Evolutionary conservation across 2,329 filamentous ascomycete species (phyloP).

Genomic region (Talaromyces marneffei): DNA sequence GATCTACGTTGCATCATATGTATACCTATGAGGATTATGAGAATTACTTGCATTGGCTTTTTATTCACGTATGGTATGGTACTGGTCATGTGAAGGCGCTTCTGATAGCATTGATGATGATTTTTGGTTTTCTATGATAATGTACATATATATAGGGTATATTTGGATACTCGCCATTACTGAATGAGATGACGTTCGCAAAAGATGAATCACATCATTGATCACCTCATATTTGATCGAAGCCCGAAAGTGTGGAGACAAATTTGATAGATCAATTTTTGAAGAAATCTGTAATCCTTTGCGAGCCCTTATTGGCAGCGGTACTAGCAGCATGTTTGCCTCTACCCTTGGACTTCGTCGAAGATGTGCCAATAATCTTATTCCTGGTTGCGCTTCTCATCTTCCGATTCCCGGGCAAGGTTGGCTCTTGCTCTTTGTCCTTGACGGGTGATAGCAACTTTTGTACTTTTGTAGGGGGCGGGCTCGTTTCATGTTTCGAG

Average conservation of each 20-base stretch:
- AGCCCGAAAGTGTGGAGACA: background rate
- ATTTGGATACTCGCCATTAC: background rate
- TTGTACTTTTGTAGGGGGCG: conserved; percentile 19
- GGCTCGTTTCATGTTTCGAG: conserved; percentile 5
- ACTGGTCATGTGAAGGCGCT: background rate
- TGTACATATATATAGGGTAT: background rate
- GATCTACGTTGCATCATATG: background rate
- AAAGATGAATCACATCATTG: background rate
- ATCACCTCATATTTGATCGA: background rate
- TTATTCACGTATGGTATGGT: background rate
- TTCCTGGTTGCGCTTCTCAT: conserved; percentile 55
- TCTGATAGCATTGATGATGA: background rate
- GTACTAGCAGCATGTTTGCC: conserved; percentile 31
- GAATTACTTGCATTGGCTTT: background rate
- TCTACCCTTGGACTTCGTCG: background rate
- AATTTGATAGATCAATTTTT: conserved; percentile 27
- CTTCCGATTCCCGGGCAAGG: conserved; percentile 43
- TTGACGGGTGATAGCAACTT: conserved; percentile 18
- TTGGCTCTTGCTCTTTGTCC: conserved; percentile 18
- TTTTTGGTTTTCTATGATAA: background rate
- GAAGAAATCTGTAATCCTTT: conserved; percentile 49
- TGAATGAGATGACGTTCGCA: background rate
- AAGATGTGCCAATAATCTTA: conserved; percentile 36
- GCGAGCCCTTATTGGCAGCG: conserved; percentile 41
- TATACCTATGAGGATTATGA: background rate